Evolutionary conservation across 1,284 basidiomycete species (phyloP).

Genomic region (Sphagnurus paluster): DNA sequence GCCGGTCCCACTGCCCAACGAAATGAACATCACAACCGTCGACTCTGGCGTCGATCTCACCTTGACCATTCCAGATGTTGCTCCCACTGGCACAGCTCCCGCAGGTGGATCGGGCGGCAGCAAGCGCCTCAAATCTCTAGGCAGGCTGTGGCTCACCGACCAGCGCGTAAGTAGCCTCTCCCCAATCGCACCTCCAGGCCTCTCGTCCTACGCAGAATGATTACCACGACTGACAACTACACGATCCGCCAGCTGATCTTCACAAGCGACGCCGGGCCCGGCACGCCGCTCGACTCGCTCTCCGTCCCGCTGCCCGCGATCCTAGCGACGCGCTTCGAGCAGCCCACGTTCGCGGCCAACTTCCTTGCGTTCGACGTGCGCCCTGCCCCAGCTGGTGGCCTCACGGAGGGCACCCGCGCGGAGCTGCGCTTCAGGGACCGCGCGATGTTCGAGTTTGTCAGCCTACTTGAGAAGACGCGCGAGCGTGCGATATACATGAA

Average conservation of each 20-base stretch:
- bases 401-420: slow-evolving; percentile 59
- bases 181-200: slow-evolving; percentile 6
- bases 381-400: slow-evolving; percentile 63
- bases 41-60: slow-evolving; percentile 58
- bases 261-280: slow-evolving; percentile 38
- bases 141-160: slow-evolving; percentile 65
- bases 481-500: slow-evolving; percentile 75
- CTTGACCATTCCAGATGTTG: slow-evolving; percentile 55
- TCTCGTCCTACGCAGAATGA: slow-evolving; percentile 7
- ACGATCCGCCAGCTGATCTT: slow-evolving; percentile 59
- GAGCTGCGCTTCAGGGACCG: slow-evolving; percentile 69
- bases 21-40: slow-evolving; percentile 56
- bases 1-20: slow-evolving; percentile 65
- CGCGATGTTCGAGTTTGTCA: slow-evolving; percentile 72
- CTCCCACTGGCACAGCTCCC: slow-evolving; percentile 38
- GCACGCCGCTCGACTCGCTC: slow-evolving; percentile 41
- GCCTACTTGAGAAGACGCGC: slow-evolving; percentile 69
- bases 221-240: slow-evolving; percentile 7
- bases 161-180: slow-evolving; percentile 56
- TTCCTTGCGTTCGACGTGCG: slow-evolving; percentile 65
- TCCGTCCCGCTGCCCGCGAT: slow-evolving; percentile 67
- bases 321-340: slow-evolving; percentile 69
- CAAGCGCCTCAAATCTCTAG: slow-evolving; percentile 60
- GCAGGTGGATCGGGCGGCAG: slow-evolving; percentile 53
- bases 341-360: slow-evolving; percentile 71